Percentiles rank a stretch among this genome's conserved stretches.
Evolutionary conservation across 202 grass and related monocot species (phyloP).

Genomic region (Zoysia matrella): DNA sequence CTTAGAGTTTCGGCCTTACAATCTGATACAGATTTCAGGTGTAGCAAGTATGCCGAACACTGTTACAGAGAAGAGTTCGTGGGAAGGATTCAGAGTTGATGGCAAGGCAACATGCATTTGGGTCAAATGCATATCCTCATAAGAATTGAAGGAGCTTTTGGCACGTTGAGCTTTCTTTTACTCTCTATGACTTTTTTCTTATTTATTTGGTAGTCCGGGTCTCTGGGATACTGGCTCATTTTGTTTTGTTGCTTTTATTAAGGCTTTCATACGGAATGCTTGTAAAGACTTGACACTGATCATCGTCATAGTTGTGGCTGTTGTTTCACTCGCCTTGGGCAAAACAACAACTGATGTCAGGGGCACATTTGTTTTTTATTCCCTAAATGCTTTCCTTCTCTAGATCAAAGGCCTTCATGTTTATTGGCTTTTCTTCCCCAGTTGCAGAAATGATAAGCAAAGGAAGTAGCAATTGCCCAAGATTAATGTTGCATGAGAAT

Average conservation of each 20-base stretch:
- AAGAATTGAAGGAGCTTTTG: conserved; percentile 85
- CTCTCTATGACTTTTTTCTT: no score
- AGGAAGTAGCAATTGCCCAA: no score
- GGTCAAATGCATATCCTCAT: conserved; percentile 84
- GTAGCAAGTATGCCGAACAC: conserved; percentile 76
- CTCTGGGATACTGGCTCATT: not conserved
- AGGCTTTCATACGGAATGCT: conserved; percentile 93
- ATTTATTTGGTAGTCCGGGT: not conserved
- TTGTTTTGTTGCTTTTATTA: conserved; percentile 24
- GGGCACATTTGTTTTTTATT: conserved; percentile 16
- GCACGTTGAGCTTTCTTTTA: conserved; percentile 25
- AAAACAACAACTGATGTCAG: conserved; percentile 80
- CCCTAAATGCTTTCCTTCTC: not conserved
- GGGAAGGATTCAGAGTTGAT: conserved; percentile 67
- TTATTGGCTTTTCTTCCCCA: no score
- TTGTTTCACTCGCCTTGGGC: conserved; percentile 85
- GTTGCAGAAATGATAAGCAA: no score
- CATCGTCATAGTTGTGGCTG: conserved; percentile 90
- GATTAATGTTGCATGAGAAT: no score
- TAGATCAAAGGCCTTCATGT: no score
- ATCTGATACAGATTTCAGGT: conserved; percentile 64
- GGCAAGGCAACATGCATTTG: no score
- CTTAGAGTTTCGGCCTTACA: conserved; percentile 13
- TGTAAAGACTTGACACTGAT: conserved; percentile 90
- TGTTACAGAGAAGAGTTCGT: conserved; percentile 56